Percentiles rank a stretch among this genome's conserved stretches.
phyloP scores from a whole-genome alignment of 768 basidiomycete genomes.

The Lactarius sp. region DNA sequence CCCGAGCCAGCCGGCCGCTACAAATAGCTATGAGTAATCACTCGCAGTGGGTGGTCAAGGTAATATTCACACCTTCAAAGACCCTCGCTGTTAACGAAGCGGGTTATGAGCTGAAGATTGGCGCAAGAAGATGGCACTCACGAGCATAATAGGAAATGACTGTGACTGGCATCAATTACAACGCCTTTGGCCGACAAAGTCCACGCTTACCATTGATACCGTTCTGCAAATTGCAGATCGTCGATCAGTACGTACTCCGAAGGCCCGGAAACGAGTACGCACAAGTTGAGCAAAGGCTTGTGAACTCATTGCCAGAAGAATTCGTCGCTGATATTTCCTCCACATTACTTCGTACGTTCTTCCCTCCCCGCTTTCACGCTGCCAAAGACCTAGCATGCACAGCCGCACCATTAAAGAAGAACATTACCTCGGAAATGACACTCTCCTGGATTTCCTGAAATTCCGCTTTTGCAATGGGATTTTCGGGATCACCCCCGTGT shows the following conservation, averaged over 20 bases:
- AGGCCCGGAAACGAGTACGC: conserved; percentile 31
- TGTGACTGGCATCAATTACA: conserved; percentile 30
- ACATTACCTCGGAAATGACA: conserved; percentile 60
- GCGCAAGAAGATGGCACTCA: conserved; percentile 38
- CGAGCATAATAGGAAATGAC: conserved; percentile 95
- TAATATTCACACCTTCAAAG: conserved; percentile 65
- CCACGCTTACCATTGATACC: conserved; percentile 77
- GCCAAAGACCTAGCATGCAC: neutral
- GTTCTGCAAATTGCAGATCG: conserved; percentile 47
- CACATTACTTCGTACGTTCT: conserved; percentile 81
- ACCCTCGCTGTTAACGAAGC: conserved; percentile 57
- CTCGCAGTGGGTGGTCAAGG: neutral
- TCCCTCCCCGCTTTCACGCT: conserved; percentile 74
- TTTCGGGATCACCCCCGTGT: conserved; percentile 72
- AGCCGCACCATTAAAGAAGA: neutral
- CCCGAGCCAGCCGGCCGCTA: conserved; percentile 94
- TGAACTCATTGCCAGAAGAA: conserved; percentile 90
- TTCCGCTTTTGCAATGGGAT: conserved; percentile 70
- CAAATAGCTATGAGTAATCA: conserved; percentile 19
- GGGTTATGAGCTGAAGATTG: conserved; percentile 13
- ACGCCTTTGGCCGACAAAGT: conserved; percentile 6
- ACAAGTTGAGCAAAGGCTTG: conserved; percentile 95
- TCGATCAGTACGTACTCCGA: neutral
- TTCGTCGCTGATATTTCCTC: conserved; percentile 79
- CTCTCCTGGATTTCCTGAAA: conserved; percentile 86